Percentiles rank a stretch among this genome's conserved stretches.
These are phyloP conservation scores for Aspergillus sp. DNA, from an alignment of 2,329 filamentous ascomycete species.

Conservation along the genomic window DNA sequence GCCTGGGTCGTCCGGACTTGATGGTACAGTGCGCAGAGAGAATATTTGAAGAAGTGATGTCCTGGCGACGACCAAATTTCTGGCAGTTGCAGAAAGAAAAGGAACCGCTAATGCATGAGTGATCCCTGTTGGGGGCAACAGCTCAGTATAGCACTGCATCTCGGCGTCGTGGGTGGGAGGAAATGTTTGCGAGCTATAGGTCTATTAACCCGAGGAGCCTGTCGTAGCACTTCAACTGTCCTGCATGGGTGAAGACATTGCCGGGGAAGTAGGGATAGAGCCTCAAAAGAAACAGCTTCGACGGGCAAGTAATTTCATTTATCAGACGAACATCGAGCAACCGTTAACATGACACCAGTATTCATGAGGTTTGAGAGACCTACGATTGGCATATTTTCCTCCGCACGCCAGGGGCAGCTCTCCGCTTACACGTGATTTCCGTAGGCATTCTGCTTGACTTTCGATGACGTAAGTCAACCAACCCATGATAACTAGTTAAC, in stretches of 20 bases:
- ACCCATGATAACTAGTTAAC: neutral
- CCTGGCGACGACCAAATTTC: constrained; percentile 87
- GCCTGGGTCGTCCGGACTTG: constrained; percentile 44
- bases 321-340: neutral
- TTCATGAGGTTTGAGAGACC: neutral
- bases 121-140: constrained; percentile 90
- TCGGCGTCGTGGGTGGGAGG: constrained; percentile 2
- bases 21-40: constrained; percentile 61
- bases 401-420: constrained; percentile 3
- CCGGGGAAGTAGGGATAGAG: neutral
- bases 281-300: neutral
- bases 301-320: neutral
- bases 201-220: neutral
- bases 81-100: constrained; percentile 72
- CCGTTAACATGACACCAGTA: neutral
- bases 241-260: constrained; percentile 12
- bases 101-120: constrained; percentile 80
- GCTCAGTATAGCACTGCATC: constrained; percentile 98
- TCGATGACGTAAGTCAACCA: constrained; percentile 21
- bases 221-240: constrained; percentile 11
- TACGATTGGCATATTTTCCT: constrained; percentile 4
- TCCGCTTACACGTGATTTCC: constrained; percentile 16
- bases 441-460: neutral
- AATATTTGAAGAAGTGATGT: constrained; percentile 93
- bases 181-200: neutral